Evolutionary conservation across 164 flowering plant genomes (phyloP).

Genomic region (Tetrastigma voinierianum): DNA sequence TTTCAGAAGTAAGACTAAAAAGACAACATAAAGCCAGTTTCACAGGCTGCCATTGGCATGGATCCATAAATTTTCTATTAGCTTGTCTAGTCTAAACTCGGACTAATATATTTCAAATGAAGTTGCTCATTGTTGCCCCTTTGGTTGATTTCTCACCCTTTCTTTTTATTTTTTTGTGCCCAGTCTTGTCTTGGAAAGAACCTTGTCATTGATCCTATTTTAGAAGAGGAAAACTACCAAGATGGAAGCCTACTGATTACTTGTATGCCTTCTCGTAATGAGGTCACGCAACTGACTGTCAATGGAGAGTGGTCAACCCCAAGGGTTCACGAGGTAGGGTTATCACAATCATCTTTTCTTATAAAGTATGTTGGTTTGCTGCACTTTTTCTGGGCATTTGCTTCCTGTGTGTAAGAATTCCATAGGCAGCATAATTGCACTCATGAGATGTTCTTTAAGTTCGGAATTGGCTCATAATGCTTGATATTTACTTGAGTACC

Average conservation of each 20-base stretch:
- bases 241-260: constrained; percentile 89
- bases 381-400: not conserved
- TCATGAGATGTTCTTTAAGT: not conserved
- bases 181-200: constrained; percentile 76
- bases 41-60: not conserved
- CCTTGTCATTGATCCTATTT: constrained; percentile 80
- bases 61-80: not conserved
- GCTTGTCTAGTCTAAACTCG: not conserved
- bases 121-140: not conserved
- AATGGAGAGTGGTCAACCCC: constrained; percentile 94
- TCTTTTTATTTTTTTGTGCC: not conserved
- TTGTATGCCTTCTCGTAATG: constrained; percentile 90
- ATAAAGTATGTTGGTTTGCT: not conserved
- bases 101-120: not conserved
- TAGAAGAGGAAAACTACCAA: constrained; percentile 84
- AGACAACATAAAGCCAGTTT: not conserved
- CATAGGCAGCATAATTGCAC: not conserved
- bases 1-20: too few relatives aligned
- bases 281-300: constrained; percentile 83
- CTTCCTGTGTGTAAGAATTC: not conserved
- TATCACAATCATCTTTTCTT: too few relatives aligned
- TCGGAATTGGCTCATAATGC: not conserved
- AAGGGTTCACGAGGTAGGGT: constrained; percentile 74
- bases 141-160: not conserved
- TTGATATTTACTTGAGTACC: too few relatives aligned